Base-by-base conservation (phyloP, 208 protist genomes). In the Wallacemonas sp. region DNA sequence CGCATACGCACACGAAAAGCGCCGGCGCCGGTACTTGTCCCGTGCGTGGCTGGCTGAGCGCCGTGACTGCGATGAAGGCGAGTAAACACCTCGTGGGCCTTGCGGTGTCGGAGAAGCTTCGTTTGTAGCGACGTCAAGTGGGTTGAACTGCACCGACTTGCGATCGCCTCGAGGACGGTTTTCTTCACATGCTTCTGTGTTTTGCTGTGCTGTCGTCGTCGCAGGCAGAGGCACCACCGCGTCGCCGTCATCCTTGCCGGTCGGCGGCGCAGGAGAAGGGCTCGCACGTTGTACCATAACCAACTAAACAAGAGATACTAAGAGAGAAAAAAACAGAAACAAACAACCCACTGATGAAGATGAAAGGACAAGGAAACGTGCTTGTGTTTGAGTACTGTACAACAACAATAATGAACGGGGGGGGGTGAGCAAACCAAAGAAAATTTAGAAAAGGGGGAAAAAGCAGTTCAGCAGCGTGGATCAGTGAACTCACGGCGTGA, bases 1-100 rank as follows among this genome's bases (percentile, higher is more conserved):
- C 28, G 51, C 51, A 19, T 58, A 58, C 14, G 41, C 33, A n/a
- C 51, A 58, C 4, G 51, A 58, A 31, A 58, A 58, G 51, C 51
- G 51, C 9, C 30, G 51, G 34, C 41, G 24, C 28, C 28, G 28
- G 6, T 3, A n/a, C n/a, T n/a, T 39, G n/a, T 12, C 19, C 4
- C 51, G 28, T 9, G 30, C n/a, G 3, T 39, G 30, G 12, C 51
- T 26, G 17, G 22, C 9, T 49, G 36, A 41, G 51, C 15, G 51
- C 30, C 30, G 51, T 5, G 14, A 26, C 11, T 21, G 5, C n/a
- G 51, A n/a, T 2, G 51, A 58, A 3, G 51, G 51, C 51, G 51
- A 41, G 26, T 5, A 12, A 12, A 55, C 21, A 6, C 6, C 42
- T 21, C n/a, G n/a, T 49, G 42, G 17, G 42, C 11, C n/a, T n/a